A percentile compares a stretch with the other conserved stretches of the same genome.
These are phyloP conservation scores for Angomonas desouzai DNA, from an alignment of 208 protist species.

Conservation along the genomic window DNA sequence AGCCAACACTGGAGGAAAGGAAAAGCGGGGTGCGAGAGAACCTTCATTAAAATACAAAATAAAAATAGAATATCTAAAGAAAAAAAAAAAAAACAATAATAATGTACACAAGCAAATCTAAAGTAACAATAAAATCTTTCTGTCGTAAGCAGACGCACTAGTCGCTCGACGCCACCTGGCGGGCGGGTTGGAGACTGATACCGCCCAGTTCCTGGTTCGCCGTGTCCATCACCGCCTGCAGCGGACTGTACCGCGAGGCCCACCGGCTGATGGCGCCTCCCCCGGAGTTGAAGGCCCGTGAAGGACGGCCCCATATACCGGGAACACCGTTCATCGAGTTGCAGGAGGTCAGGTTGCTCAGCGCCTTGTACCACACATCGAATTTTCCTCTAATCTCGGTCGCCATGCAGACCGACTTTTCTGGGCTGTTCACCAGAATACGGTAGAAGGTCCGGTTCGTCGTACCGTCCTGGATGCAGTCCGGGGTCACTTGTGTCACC, in stretches of 20 bases:
- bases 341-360: constrained; percentile 42
- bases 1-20: too few relatives aligned
- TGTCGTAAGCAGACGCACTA: too few relatives aligned
- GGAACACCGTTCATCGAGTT: constrained; percentile 31
- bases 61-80: too few relatives aligned
- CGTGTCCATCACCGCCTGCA: constrained; percentile 37
- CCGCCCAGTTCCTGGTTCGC: constrained; percentile 3
- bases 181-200: background rate
- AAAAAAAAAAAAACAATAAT: constrained; percentile 14
- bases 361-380: constrained; percentile 64
- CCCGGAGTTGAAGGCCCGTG: constrained; percentile 20
- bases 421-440: constrained; percentile 41
- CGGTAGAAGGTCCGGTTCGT: constrained; percentile 56
- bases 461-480: constrained; percentile 46
- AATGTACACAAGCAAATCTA: background rate
- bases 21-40: too few relatives aligned
- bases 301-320: constrained; percentile 43
- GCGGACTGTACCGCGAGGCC: constrained; percentile 49
- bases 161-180: constrained; percentile 26
- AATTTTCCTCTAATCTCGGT: constrained; percentile 77
- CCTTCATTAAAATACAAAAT: too few relatives aligned
- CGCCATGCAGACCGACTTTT: constrained; percentile 44
- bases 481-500: constrained; percentile 42
- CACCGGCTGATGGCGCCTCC: constrained; percentile 32
- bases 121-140: too few relatives aligned